Conservation (phyloP, 108 stramenopile species). For the Chaetoceros muelleri region DNA sequence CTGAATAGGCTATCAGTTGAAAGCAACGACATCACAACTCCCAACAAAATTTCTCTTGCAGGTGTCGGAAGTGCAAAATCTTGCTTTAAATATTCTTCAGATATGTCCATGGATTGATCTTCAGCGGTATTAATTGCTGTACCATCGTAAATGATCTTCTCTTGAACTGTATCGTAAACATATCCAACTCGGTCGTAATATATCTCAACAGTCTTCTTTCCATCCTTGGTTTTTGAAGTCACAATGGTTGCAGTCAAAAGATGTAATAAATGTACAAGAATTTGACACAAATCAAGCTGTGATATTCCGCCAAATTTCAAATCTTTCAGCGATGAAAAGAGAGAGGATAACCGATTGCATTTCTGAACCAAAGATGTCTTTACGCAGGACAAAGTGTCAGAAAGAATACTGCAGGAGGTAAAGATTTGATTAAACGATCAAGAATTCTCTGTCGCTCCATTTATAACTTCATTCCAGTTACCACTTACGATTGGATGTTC, state of each 20-base stretch:
- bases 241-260: conserved; percentile 53
- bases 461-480: too few relatives aligned
- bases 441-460: too few relatives aligned
- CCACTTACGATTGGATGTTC: too few relatives aligned
- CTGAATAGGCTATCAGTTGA: conserved; percentile 63
- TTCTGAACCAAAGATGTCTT: conserved; percentile 32
- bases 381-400: conserved; percentile 1
- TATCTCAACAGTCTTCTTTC: conserved; percentile 22
- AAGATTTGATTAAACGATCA: not conserved
- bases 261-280: conserved; percentile 56
- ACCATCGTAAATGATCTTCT: not conserved
- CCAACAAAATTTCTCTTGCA: conserved; percentile 56
- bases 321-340: conserved; percentile 40
- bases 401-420: too few relatives aligned
- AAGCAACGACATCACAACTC: conserved; percentile 44
- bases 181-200: conserved; percentile 51
- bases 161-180: conserved; percentile 6
- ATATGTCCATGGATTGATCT: conserved; percentile 4
- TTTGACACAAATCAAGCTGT: conserved; percentile 38
- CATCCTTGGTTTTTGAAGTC: conserved; percentile 7
- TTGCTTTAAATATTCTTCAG: conserved; percentile 30
- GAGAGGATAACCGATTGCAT: conserved; percentile 55
- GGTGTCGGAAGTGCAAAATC: conserved; percentile 68
- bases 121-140: not conserved
- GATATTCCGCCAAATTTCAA: conserved; percentile 57